phyloP scores from a whole-genome alignment of 208 protist genomes.

The Wallacemonas sp. region DNA sequence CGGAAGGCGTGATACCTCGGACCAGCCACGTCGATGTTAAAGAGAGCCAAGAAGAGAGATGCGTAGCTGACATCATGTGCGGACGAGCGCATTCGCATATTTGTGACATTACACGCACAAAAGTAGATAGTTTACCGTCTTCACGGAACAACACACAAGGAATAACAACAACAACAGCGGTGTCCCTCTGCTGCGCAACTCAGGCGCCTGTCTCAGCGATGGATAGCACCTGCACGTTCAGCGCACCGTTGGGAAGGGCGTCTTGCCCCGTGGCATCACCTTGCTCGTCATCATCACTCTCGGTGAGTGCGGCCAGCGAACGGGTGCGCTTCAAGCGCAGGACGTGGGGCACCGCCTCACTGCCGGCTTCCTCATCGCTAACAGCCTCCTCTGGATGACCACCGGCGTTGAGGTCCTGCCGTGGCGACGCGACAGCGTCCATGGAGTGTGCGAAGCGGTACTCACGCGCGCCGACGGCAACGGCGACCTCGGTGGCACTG shows the following conservation, averaged over 20 bases:
- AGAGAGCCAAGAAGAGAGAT: not conserved
- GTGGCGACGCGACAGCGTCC: no score
- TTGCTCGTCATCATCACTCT: constrained; percentile 14
- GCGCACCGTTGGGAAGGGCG: not conserved
- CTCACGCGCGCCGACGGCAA: constrained; percentile 17
- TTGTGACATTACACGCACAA: no score
- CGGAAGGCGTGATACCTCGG: no score
- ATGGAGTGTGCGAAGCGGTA: constrained; percentile 12
- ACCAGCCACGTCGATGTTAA: no score
- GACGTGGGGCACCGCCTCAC: not conserved
- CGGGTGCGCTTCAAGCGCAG: constrained; percentile 15
- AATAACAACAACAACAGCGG: no score
- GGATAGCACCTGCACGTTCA: constrained; percentile 8
- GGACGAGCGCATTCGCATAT: not conserved
- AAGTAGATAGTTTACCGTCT: not conserved
- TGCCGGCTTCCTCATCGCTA: not conserved
- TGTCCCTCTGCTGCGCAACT: no score
- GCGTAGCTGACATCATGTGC: no score
- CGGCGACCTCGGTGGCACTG: constrained; percentile 8
- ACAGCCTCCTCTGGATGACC: not conserved
- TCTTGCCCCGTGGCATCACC: not conserved
- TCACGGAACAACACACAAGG: not conserved
- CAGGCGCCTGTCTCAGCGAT: constrained; percentile 7
- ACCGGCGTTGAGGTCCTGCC: no score
- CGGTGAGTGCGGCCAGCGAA: not conserved